Conservation (phyloP, 2,329 filamentous ascomycete genomes). For the Bimuria novae-zelandiae region DNA sequence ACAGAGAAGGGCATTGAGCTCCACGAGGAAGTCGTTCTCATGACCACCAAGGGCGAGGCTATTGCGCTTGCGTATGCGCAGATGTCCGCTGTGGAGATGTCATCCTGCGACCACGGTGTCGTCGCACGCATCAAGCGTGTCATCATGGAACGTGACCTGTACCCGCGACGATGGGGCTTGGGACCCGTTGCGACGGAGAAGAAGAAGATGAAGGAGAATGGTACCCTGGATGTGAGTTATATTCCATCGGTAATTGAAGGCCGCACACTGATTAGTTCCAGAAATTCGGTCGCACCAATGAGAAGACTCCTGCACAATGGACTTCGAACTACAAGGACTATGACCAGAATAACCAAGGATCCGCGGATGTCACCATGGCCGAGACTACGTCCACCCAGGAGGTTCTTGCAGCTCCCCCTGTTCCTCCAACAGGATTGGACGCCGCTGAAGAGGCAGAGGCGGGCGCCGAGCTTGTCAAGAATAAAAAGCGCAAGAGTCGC, state of each 20-base stretch:
- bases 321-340: constrained; percentile 89
- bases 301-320: constrained; percentile 93
- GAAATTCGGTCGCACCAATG: constrained; percentile 93
- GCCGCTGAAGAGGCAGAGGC: constrained; percentile 23
- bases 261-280: constrained; percentile 45
- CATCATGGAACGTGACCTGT: constrained; percentile 99
- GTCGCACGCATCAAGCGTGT: constrained; percentile 99
- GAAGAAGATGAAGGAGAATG: constrained; percentile 99
- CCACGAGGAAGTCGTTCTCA: constrained; percentile 94
- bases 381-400: constrained; percentile 40
- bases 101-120: constrained; percentile 94
- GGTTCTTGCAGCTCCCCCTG: constrained; percentile 44
- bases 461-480: constrained; percentile 37
- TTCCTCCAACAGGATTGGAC: constrained; percentile 35
- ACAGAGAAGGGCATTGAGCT: constrained; percentile 87
- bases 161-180: constrained; percentile 95
- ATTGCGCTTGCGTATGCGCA: constrained; percentile 95
- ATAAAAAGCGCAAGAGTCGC: constrained; percentile 55
- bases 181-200: constrained; percentile 93
- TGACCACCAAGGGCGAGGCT: constrained; percentile 99
- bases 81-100: constrained; percentile 98
- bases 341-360: constrained; percentile 31
- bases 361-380: constrained; percentile 27
- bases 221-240: constrained; percentile 79
- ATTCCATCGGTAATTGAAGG: not conserved